Base-by-base conservation (phyloP, 129 eudicot species). In the Heracleum sosnowskyi region DNA sequence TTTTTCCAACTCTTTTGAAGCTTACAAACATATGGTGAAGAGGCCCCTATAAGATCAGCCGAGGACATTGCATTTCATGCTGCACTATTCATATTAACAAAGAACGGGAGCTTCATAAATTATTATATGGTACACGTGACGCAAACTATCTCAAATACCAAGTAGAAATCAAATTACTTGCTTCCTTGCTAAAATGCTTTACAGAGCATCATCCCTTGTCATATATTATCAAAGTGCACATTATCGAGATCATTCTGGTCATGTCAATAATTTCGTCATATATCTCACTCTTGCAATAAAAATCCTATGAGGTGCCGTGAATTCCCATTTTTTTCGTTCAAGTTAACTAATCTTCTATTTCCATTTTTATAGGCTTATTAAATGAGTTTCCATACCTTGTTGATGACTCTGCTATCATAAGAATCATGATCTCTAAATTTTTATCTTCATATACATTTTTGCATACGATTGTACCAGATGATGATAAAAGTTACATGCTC, bases 31-130 rank as follows among this genome's bases (percentile, higher is more conserved):
- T 95, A 79, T 66, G 98, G 98, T 28, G 80, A 86, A 28, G 79
- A 76, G 22, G 73, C 89, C n/a, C 46, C 41, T 53, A 20, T 87
- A 69, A 90, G 97, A 85, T 70, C 96, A 46, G 89, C 92, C 9
- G 85, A 95, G 80, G 97, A 90, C 71, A 80, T 90, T 18, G 99
- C 99, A 35, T 95, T 79, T 81, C 87, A 89, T 37, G 89, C 83
- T 28, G 90, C 93, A 73, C 84, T 85, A 2, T 95, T 92, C 89
- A 83, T 95, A 37, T 76, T 87, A 76, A 88, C 80, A 83, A 90
- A 80, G 92, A 95, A 86, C 7, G 99, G 99, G 73, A 90, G 91
- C 89, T 92, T 80, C 80, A 83, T 90, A 5, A 95, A 95, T 80
- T 95, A 95, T 76, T 92, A 95, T 71, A 95, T 95, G 99, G 98